Percentiles rank a stretch among this genome's conserved stretches.
Conservation (phyloP, 2,329 filamentous ascomycete genomes). For the Aureobasidium sp. region DNA sequence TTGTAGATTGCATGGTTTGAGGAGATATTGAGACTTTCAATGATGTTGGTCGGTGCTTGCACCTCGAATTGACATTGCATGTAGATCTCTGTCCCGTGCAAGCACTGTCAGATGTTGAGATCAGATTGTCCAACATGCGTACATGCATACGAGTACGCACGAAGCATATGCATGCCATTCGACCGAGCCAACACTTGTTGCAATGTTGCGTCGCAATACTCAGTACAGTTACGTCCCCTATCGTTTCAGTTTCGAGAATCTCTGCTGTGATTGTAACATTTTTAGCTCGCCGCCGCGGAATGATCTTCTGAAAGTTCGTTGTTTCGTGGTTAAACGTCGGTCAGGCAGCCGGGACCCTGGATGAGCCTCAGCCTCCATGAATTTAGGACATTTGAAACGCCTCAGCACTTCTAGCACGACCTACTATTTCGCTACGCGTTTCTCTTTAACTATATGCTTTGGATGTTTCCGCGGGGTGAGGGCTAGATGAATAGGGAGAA, state of each 20-base stretch:
- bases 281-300: neutral
- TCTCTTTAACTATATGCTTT: neutral
- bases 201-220: neutral
- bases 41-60: neutral
- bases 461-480: too few species aligned
- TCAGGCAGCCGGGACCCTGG: neutral
- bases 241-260: neutral
- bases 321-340: neutral
- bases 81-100: neutral
- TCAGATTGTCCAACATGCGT: neutral
- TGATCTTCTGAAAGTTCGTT: neutral
- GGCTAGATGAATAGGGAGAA: neutral
- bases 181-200: neutral
- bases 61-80: neutral
- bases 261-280: neutral
- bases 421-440: neutral
- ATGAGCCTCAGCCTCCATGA: neutral
- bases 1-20: neutral
- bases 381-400: neutral
- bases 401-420: neutral
- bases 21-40: neutral
- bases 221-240: neutral
- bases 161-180: neutral
- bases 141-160: neutral
- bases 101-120: neutral